phyloP scores from a whole-genome alignment of 805 yeast species.

The Myxozyma lipomycoides region DNA sequence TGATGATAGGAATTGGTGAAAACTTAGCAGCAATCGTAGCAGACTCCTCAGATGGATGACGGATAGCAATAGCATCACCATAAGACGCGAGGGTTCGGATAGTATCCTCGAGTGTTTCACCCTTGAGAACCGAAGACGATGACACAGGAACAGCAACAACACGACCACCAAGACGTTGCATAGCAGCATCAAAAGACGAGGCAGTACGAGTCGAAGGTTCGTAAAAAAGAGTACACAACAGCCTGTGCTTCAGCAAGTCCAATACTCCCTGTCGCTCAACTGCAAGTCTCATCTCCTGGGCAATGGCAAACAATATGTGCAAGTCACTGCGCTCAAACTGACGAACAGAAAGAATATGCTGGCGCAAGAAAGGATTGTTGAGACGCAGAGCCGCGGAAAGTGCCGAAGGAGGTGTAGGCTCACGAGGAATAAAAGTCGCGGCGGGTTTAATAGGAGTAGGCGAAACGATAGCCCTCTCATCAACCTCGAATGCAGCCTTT shows the following conservation, averaged over 20 bases:
- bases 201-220: slow-evolving; percentile 98
- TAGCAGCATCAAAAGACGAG: slow-evolving; percentile 96
- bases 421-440: slow-evolving; percentile 30
- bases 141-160: slow-evolving; percentile 81
- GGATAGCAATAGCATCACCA: slow-evolving; percentile 92
- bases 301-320: slow-evolving; percentile 90
- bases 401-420: slow-evolving; percentile 49
- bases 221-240: slow-evolving; percentile 90
- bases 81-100: slow-evolving; percentile 91
- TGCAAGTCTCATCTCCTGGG: slow-evolving; percentile 95
- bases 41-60: slow-evolving; percentile 91
- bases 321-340: slow-evolving; percentile 83
- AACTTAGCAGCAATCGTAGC: slow-evolving; percentile 93
- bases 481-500: slow-evolving; percentile 39
- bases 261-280: slow-evolving; percentile 95
- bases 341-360: slow-evolving; percentile 81
- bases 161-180: slow-evolving; percentile 99
- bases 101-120: slow-evolving; percentile 96
- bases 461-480: slow-evolving; percentile 38
- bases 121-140: slow-evolving; percentile 94
- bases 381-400: slow-evolving; percentile 70
- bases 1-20: slow-evolving; percentile 94
- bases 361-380: slow-evolving; percentile 86
- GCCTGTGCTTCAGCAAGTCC: slow-evolving; percentile 84
- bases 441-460: slow-evolving; percentile 11